Percentiles rank a stretch among this genome's conserved stretches.
phyloP scores from a whole-genome alignment of 129 eudicot genomes.

The Artemisia argyi region DNA sequence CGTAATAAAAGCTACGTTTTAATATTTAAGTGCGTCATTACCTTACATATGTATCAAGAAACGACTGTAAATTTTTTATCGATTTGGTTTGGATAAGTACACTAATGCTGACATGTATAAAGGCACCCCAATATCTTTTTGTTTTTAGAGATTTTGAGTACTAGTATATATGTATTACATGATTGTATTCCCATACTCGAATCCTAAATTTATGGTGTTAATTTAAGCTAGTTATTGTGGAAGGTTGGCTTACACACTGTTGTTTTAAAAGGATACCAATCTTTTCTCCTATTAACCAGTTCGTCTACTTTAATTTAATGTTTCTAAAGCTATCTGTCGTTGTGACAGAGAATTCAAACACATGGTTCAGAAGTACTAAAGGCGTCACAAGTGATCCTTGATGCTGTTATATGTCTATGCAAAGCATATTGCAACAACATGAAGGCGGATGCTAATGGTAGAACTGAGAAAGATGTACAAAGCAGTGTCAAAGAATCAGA shows the following conservation, averaged over 20 bases:
- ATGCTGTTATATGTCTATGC: constrained; percentile 68
- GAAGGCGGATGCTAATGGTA: constrained; percentile 54
- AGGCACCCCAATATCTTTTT: background rate
- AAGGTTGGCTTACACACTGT: background rate
- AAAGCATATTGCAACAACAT: constrained; percentile 53
- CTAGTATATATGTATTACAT: background rate
- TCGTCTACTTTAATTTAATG: background rate
- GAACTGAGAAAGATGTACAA: constrained; percentile 30
- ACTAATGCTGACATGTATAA: background rate
- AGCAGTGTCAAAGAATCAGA: constrained; percentile 30
- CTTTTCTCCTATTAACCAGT: background rate
- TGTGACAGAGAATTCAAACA: constrained; percentile 52
- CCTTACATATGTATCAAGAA: constrained; percentile 7
- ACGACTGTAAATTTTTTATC: background rate
- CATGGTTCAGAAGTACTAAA: constrained; percentile 63
- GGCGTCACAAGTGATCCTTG: constrained; percentile 59
- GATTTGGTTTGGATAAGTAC: background rate
- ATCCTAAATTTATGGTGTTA: background rate
- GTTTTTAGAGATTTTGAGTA: background rate
- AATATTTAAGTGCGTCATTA: background rate
- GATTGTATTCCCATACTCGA: background rate
- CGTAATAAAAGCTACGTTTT: background rate
- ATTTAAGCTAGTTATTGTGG: constrained; percentile 12
- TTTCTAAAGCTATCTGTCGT: background rate
- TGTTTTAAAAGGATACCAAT: background rate